Evolutionary conservation across 805 yeast species (phyloP).

Genomic region (Kodamaea laetipori): DNA sequence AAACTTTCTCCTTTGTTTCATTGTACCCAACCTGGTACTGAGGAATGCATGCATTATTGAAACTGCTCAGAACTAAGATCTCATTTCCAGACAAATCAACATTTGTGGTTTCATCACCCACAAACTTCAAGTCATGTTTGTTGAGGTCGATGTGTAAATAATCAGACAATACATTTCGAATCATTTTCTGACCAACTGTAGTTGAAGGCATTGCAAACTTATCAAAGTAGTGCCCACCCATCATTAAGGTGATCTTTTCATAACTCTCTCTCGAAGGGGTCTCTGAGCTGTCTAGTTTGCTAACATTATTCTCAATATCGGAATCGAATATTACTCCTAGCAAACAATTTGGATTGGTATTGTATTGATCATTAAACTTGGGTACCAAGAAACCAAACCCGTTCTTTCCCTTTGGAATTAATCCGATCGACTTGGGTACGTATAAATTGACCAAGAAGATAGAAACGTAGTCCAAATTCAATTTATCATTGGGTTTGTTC

Average conservation of each 20-base stretch:
- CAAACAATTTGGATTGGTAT: constrained; percentile 54
- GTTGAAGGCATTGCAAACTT: constrained; percentile 34
- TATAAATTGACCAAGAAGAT: constrained; percentile 72
- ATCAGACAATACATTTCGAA: constrained; percentile 27
- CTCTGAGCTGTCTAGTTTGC: neutral
- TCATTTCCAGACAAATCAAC: constrained; percentile 25
- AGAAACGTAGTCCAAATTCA: constrained; percentile 41
- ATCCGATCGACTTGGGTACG: constrained; percentile 37
- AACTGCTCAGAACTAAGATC: constrained; percentile 34
- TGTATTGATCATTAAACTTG: constrained; percentile 18
- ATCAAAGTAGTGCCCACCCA: constrained; percentile 72
- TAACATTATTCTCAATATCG: constrained; percentile 62
- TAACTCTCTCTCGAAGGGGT: constrained; percentile 19
- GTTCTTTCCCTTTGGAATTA: constrained; percentile 38
- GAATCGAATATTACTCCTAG: constrained; percentile 93
- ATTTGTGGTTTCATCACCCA: constrained; percentile 7
- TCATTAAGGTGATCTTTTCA: constrained; percentile 82
- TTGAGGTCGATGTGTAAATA: constrained; percentile 27
- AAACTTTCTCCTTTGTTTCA: constrained; percentile 35
- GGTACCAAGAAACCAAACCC: constrained; percentile 95
- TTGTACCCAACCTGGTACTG: constrained; percentile 75
- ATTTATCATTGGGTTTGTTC: constrained; percentile 16
- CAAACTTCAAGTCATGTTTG: constrained; percentile 10
- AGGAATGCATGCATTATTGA: constrained; percentile 64
- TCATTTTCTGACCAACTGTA: constrained; percentile 26